Conservation (phyloP, 768 basidiomycete genomes). For the Termitomyces sp. region DNA sequence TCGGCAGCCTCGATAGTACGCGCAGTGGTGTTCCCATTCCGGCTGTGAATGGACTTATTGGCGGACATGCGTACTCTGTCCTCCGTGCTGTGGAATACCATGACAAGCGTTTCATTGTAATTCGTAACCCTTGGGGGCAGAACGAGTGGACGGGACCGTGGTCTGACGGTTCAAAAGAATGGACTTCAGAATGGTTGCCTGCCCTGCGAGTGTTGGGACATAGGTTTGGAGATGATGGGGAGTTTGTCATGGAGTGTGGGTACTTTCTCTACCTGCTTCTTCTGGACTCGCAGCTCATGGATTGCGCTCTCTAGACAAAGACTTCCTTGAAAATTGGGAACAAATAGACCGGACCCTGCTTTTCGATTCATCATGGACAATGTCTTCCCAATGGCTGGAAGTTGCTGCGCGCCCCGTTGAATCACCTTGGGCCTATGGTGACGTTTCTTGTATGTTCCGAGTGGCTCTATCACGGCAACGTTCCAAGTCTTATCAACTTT, state of each 20-base stretch:
- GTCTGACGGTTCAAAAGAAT: constrained; percentile 55
- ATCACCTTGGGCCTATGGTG: constrained; percentile 34
- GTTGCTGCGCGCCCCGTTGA: constrained; percentile 22
- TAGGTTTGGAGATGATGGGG: constrained; percentile 45
- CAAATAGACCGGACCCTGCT: constrained; percentile 33
- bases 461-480: not conserved
- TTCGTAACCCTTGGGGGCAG: constrained; percentile 51
- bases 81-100: constrained; percentile 40
- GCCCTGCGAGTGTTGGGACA: constrained; percentile 37
- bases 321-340: constrained; percentile 34
- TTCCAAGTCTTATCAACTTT: not conserved
- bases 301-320: constrained; percentile 21
- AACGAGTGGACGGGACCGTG: constrained; percentile 48
- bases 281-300: too few relatives aligned
- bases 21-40: constrained; percentile 21
- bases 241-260: constrained; percentile 54
- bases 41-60: constrained; percentile 33
- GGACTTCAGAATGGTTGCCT: constrained; percentile 47
- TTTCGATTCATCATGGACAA: constrained; percentile 33
- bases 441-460: constrained; percentile 31
- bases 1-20: constrained; percentile 24
- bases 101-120: constrained; percentile 45
- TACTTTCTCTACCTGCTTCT: not conserved
- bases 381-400: constrained; percentile 38
- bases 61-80: constrained; percentile 46